Evolutionary conservation across 169 alveolate species (phyloP).

Genomic region (Plasmodium gonderi): DNA sequence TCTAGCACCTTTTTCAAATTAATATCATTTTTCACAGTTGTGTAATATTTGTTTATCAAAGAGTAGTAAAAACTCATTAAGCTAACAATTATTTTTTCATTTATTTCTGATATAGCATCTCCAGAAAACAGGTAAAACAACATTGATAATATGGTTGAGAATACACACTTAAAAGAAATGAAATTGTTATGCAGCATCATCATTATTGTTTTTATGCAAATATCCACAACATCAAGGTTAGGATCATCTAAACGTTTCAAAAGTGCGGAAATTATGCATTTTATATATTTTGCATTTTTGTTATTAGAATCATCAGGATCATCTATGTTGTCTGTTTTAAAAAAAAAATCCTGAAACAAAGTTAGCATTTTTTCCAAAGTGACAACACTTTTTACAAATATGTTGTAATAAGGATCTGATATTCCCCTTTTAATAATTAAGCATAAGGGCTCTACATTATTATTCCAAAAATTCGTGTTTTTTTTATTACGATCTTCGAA

Average conservation of each 20-base stretch:
- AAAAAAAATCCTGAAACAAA: conserved; percentile 36
- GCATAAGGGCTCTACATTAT: conserved; percentile 69
- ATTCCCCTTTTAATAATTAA: conserved; percentile 65
- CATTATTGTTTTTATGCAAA: conserved; percentile 71
- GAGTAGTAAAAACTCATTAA: conserved; percentile 75
- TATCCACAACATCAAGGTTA: conserved; percentile 68
- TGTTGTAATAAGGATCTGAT: conserved; percentile 51
- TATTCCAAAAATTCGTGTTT: conserved; percentile 34
- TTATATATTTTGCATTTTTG: conserved; percentile 33
- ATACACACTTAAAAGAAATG: conserved; percentile 58
- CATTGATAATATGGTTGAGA: conserved; percentile 70
- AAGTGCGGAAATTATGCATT: conserved; percentile 69
- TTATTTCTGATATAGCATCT: conserved; percentile 55
- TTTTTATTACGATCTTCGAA: conserved; percentile 57
- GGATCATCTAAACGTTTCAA: conserved; percentile 71
- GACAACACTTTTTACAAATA: conserved; percentile 63
- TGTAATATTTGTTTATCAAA: conserved; percentile 62
- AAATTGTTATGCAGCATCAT: conserved; percentile 73
- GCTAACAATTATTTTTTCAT: conserved; percentile 74
- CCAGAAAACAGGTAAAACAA: conserved; percentile 53
- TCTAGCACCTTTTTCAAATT: conserved; percentile 71
- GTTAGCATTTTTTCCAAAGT: conserved; percentile 54
- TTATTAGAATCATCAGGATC: background rate
- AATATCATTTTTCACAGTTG: conserved; percentile 68
- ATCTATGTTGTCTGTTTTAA: conserved; percentile 9